Evolutionary conservation across 768 basidiomycete species (phyloP), one percentile per base, ranked within the genome.

Genomic region (Hygrocybe coccinea): DNA sequence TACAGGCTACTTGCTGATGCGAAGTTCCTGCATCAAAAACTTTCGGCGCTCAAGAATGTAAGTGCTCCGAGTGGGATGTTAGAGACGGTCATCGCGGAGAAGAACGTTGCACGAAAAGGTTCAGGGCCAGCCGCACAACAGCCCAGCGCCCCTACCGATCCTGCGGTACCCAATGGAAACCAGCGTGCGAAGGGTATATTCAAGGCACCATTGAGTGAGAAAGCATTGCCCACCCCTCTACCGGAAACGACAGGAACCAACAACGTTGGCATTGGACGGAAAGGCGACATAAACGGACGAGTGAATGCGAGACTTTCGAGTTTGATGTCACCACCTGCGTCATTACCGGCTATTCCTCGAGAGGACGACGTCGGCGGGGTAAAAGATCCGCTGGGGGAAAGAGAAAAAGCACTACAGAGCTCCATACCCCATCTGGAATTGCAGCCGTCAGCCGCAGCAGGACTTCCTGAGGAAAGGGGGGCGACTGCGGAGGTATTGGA

Each of bases 31-130:
- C 83, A 89, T 61, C 79, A 85, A 64, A 89, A 88, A 64, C 75
- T 95, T 19, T 81, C 86, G 5, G 79, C 74, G 8, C 78, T 95
- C 9, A 88, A 86, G 67, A 87, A 89, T 63, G 82, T 89, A 19
- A 77, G 79, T 17, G 78, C 83, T 0, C 85, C 87, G 1, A 85
- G 85, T 11, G 79, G 77, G 15, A 90, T 92, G 83, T 80, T 97
- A 19, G 89, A 91, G 71, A 90, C 84, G 9, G 83, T 97, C 52
- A 84, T 95, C 55, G 76, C 82, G 45, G 93, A 95, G 72, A 92
- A 94, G 68, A 61, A 74, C n/a, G 65, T 86, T 49, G 77, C 79
- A 46, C 73, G 74, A 52, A 45, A 67, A 50, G 62, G 62, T 49
- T 56, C 58, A 38, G 58, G 47, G 44, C n/a, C n/a, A n/a, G n/a